A percentile compares a stretch with the other conserved stretches of the same genome.
Conservation (phyloP, 179 eudicot species). For the Beta corolliflora region DNA sequence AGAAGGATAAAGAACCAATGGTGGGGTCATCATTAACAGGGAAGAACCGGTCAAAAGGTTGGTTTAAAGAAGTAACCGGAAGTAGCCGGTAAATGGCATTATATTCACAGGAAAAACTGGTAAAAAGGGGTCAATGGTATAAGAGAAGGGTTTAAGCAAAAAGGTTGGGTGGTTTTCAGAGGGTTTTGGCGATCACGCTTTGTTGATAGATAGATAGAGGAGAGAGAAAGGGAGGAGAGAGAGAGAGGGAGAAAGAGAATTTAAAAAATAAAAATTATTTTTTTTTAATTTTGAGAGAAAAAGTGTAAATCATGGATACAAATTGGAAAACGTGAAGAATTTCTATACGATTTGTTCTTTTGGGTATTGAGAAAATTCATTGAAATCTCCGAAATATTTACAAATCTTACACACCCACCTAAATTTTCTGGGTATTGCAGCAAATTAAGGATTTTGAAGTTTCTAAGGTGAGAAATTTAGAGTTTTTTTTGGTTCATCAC, state of each 20-base stretch:
- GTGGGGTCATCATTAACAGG: not conserved
- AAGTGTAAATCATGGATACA: slow-evolving; percentile 18
- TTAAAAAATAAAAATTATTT: not conserved
- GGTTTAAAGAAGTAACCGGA: slow-evolving; percentile 24
- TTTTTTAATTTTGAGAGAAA: not conserved
- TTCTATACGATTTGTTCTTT: not conserved
- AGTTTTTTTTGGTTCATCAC: not conserved
- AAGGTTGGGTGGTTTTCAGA: slow-evolving; percentile 49
- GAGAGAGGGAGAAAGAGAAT: not conserved
- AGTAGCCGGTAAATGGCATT: slow-evolving; percentile 34
- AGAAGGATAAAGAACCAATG: no score
- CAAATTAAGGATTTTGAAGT: slow-evolving; percentile 10
- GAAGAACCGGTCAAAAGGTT: not conserved
- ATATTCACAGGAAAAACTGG: slow-evolving; percentile 41
- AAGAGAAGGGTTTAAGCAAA: slow-evolving; percentile 49
- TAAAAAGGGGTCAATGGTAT: slow-evolving; percentile 34
- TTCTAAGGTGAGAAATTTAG: slow-evolving; percentile 30
- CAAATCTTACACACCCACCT: slow-evolving; percentile 21
- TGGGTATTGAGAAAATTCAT: not conserved
- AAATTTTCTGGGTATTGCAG: slow-evolving; percentile 15
- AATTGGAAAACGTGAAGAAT: slow-evolving; percentile 27
- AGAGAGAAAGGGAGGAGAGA: slow-evolving; percentile 11
- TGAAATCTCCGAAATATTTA: slow-evolving; percentile 13
- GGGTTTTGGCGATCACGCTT: slow-evolving; percentile 48
- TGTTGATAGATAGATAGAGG: slow-evolving; percentile 8